Evolutionary conservation across 371 early-diverging fungal species (phyloP).

Genomic region (Rhizopus stolonifer): DNA sequence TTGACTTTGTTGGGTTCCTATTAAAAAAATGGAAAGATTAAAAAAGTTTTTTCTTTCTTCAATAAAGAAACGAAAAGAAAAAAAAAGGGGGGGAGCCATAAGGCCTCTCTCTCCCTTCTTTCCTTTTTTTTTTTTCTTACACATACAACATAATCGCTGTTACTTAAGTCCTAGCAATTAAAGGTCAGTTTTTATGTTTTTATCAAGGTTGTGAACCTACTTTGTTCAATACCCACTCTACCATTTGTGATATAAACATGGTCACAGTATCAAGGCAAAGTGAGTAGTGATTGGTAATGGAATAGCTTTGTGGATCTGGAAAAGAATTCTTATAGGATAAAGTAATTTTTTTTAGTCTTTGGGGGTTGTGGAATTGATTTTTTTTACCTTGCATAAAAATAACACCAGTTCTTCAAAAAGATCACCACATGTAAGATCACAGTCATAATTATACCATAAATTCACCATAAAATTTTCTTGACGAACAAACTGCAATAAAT

Average conservation of each 20-base stretch:
- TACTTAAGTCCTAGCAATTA: too few species aligned
- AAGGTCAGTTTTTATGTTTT: too few species aligned
- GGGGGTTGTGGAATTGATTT: not conserved
- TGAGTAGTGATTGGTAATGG: slow-evolving; percentile 61
- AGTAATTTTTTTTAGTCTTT: not conserved
- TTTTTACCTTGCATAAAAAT: slow-evolving; percentile 61
- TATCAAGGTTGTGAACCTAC: too few species aligned
- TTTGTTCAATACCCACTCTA: slow-evolving; percentile 57
- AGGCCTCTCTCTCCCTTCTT: too few species aligned
- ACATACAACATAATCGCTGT: slow-evolving; percentile 30
- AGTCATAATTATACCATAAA: slow-evolving; percentile 94
- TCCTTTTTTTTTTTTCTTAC: slow-evolving; percentile 17
- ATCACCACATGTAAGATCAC: slow-evolving; percentile 76
- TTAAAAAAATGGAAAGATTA: not conserved
- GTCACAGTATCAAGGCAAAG: slow-evolving; percentile 81
- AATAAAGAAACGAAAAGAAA: not conserved
- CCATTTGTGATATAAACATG: slow-evolving; percentile 76
- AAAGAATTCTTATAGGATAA: slow-evolving; percentile 51
- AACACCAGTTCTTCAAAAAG: slow-evolving; percentile 85
- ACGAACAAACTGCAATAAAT: slow-evolving; percentile 68
- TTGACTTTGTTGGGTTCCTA: slow-evolving; percentile 3
- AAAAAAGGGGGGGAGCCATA: too few species aligned
- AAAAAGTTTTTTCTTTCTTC: not conserved
- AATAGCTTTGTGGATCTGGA: slow-evolving; percentile 71
- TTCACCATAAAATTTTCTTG: slow-evolving; percentile 79